phyloP scores from a whole-genome alignment of 345 rosid genomes.

The Anastatica hierochuntica region DNA sequence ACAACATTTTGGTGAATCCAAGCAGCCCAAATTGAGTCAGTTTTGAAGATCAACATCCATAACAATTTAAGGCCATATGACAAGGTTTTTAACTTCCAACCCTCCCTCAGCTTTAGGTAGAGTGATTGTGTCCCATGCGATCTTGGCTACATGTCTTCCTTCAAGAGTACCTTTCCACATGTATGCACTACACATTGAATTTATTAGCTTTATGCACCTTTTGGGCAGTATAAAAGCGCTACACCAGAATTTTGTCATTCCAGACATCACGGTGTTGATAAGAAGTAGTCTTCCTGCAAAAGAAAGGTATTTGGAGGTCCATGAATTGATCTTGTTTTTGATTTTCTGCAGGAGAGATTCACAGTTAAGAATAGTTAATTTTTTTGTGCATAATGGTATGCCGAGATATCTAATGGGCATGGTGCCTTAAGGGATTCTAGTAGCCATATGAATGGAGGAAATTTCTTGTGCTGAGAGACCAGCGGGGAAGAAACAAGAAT shows the following conservation, averaged over 20 bases:
- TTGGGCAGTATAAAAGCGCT: not conserved
- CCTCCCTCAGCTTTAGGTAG: too few relatives aligned
- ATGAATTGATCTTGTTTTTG: not conserved
- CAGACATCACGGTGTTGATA: not conserved
- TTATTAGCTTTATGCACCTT: not conserved
- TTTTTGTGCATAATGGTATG: not conserved
- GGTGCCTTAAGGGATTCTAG: not conserved
- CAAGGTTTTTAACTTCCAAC: too few relatives aligned
- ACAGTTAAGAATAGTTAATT: not conserved
- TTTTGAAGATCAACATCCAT: too few relatives aligned
- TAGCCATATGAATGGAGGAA: rapidly evolving
- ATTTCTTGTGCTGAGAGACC: not conserved
- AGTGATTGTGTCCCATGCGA: too few relatives aligned
- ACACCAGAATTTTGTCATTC: not conserved
- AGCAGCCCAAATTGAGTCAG: not conserved
- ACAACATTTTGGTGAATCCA: not conserved
- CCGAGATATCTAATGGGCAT: not conserved
- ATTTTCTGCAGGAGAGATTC: not conserved
- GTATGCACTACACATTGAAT: not conserved
- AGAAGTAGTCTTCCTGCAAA: not conserved
- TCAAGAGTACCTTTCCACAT: not conserved
- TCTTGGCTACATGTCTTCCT: not conserved
- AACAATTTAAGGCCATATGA: too few relatives aligned
- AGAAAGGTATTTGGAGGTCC: not conserved
- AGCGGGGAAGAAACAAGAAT: not conserved